Base-by-base conservation (phyloP, 2,329 filamentous ascomycete species). In the Knufia petricola region DNA sequence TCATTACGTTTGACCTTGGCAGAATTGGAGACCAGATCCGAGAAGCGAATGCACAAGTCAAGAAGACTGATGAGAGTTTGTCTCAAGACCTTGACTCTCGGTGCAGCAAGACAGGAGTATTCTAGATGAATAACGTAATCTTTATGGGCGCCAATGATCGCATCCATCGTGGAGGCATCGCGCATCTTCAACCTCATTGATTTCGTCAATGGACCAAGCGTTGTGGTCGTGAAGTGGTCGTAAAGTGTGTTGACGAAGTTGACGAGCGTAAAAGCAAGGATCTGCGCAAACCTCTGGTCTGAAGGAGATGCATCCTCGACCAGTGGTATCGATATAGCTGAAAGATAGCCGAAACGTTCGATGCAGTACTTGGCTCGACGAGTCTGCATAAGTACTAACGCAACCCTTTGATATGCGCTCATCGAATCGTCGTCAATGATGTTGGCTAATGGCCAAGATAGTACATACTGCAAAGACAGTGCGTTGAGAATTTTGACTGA, bases 191-290 rank as follows among this genome's bases (percentile, higher is more conserved):
- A 62, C 4, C 69, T 68, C 69, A 95, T 76, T 24, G 71, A 69
- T 1, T 65, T 60, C 1, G 74, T 77, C 19, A 79, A 73, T 0
- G 80, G 77, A 0, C 74, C 75, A 1, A 94, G 72, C 1, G 89
- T 84, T 1, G 87, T 74, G 13, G 80, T 82, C 2, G 81, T 82
- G 3, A 94, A 68, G 60, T 95, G 92, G 7, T 81, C 81, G 58
- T 87, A 82, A 1, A 95, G 59, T 0, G 76, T 79, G 54, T 82
- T 83, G 55, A 78, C 77, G 65, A 94, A 90, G 84, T 86, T 90
- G 9, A 88, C 68, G 2, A 94, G 71, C 43, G 77, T 79, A 24
- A 81, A 78, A 31, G 85, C 79, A 7, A 90, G 68, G 13, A 42
- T 72, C 39, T 50, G 53, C 4, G 52, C 53, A 15, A 47, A 17